Percentiles rank a stretch among this genome's conserved stretches.
These are phyloP conservation scores for Rosa lucieae DNA, from an alignment of 306 rosid genomes.

Conservation along the genomic window DNA sequence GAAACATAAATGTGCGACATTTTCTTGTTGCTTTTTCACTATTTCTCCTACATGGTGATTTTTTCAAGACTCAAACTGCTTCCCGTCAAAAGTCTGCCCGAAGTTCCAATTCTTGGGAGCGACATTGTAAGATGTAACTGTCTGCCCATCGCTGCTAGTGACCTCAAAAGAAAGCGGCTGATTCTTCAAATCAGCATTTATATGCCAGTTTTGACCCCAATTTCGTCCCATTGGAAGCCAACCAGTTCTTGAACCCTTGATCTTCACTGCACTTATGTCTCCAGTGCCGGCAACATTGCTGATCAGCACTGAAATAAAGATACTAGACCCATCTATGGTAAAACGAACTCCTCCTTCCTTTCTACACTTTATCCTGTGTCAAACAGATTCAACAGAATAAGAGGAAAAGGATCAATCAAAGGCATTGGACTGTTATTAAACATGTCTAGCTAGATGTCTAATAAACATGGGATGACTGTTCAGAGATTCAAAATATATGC, in stretches of 20 bases:
- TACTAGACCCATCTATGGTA: conserved; percentile 63
- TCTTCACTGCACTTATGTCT: conserved; percentile 66
- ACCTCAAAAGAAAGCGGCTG: conserved; percentile 94
- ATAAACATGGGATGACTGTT: neutral
- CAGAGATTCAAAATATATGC: neutral
- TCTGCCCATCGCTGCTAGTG: conserved; percentile 60
- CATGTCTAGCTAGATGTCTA: neutral
- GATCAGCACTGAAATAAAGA: conserved; percentile 79
- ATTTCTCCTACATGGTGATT: conserved; percentile 11
- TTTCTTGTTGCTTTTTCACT: conserved; percentile 11
- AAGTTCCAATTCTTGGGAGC: conserved; percentile 86
- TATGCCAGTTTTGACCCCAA: conserved; percentile 99
- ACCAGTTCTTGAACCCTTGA: conserved; percentile 91
- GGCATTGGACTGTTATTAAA: neutral
- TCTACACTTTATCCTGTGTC: conserved; percentile 80
- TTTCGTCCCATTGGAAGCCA: conserved; percentile 98
- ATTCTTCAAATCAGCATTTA: conserved; percentile 67
- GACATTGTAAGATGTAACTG: conserved; percentile 71
- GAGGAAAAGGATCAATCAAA: neutral
- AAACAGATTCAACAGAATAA: conserved; percentile 7
- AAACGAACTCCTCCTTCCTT: conserved; percentile 87
- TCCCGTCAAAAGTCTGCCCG: conserved; percentile 94
- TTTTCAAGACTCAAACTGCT: conserved; percentile 69
- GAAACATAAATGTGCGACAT: conserved; percentile 1
- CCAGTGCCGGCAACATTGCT: conserved; percentile 89